Evolutionary conservation across 768 basidiomycete species (phyloP).

Genomic region (Tulasnella sp.): DNA sequence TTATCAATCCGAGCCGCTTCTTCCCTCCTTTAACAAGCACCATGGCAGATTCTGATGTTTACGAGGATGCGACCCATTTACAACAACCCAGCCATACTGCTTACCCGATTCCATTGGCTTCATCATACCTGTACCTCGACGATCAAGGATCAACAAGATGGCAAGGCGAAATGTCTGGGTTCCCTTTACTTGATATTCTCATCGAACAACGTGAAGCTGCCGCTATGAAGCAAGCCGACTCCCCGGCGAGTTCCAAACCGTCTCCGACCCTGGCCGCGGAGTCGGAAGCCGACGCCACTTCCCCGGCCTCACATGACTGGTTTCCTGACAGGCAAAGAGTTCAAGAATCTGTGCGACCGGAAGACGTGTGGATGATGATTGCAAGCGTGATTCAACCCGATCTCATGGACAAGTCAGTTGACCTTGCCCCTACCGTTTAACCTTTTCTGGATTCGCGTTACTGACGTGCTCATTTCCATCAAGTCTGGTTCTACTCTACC

Average conservation of each 20-base stretch:
- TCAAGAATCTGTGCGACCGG: conserved; percentile 74
- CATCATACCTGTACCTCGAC: conserved; percentile 81
- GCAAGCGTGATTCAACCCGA: conserved; percentile 84
- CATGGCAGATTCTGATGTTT: neutral
- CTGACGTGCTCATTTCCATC: conserved; percentile 18
- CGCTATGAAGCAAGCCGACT: conserved; percentile 21
- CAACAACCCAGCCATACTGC: conserved; percentile 34
- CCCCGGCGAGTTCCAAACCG: conserved; percentile 31
- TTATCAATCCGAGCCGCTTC: conserved; percentile 76
- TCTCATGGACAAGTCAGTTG: conserved; percentile 82
- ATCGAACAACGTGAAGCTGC: conserved; percentile 57
- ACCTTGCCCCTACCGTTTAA: conserved; percentile 30
- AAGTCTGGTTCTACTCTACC: conserved; percentile 75
- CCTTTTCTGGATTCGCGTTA: conserved; percentile 27
- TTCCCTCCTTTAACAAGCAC: conserved; percentile 37
- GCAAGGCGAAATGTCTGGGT: conserved; percentile 91
- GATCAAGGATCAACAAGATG: conserved; percentile 84
- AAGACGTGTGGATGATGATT: conserved; percentile 80
- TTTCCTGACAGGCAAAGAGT: conserved; percentile 79
- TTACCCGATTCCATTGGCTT: conserved; percentile 50
- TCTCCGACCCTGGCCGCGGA: conserved; percentile 33
- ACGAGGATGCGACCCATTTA: conserved; percentile 20
- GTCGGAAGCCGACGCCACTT: conserved; percentile 35
- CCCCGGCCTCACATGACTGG: conserved; percentile 37
- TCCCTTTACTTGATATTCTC: conserved; percentile 80